phyloP scores from a whole-genome alignment of 331 rosid genomes.

The Dryas integrifolia region DNA sequence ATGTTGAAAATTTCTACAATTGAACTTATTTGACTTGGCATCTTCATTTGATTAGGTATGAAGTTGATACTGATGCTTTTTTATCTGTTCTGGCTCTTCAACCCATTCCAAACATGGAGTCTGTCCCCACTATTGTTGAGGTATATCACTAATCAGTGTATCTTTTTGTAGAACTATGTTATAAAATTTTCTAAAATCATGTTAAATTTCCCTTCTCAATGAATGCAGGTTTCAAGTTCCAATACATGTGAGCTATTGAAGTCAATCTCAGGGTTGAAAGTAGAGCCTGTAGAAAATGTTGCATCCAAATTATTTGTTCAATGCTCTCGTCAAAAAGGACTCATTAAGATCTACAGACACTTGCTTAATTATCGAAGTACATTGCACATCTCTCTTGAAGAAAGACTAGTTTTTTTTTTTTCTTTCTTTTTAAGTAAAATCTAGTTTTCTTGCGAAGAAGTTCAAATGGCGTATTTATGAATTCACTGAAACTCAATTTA shows the following conservation, averaged over 20 bases:
- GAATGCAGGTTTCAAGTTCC: slow-evolving; percentile 84
- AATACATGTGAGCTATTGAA: slow-evolving; percentile 80
- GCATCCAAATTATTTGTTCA: slow-evolving; percentile 93
- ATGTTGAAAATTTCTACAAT: slow-evolving; percentile 6
- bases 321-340: slow-evolving; percentile 98
- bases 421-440: neutral
- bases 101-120: slow-evolving; percentile 75
- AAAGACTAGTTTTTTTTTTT: slow-evolving; percentile 7
- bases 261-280: slow-evolving; percentile 83
- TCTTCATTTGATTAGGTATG: slow-evolving; percentile 62
- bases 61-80: slow-evolving; percentile 97
- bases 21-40: slow-evolving; percentile 40
- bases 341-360: slow-evolving; percentile 93
- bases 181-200: neutral
- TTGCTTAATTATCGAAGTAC: slow-evolving; percentile 89
- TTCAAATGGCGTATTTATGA: neutral
- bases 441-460: neutral
- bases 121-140: slow-evolving; percentile 90
- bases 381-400: slow-evolving; percentile 20
- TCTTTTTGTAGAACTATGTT: slow-evolving; percentile 8
- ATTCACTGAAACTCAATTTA: neutral
- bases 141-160: slow-evolving; percentile 41
- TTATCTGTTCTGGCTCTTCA: slow-evolving; percentile 95
- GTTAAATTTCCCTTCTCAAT: slow-evolving; percentile 25
- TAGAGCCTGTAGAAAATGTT: slow-evolving; percentile 87